phyloP scores from a whole-genome alignment of 2,329 filamentous ascomycete genomes.

The Colletotrichum sp. region DNA sequence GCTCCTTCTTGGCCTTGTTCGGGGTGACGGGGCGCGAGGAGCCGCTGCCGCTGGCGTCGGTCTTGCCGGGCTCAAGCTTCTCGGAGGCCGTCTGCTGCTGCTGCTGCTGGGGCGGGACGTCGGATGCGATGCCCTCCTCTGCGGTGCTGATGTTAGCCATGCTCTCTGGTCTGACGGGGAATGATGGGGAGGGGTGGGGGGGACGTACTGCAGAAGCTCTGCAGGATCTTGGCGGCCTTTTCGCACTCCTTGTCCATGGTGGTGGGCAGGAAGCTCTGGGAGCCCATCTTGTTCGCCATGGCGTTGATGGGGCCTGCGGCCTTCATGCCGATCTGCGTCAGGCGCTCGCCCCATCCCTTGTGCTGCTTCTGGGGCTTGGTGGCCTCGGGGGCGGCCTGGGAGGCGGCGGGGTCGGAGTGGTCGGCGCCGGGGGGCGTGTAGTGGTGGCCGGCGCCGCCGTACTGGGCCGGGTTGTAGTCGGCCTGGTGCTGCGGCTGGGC shows the following conservation, averaged over 20 bases:
- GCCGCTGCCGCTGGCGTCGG: neutral
- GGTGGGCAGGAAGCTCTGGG: constrained; percentile 85
- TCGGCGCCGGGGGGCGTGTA: constrained; percentile 3
- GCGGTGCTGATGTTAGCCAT: neutral
- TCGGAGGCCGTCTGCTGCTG: constrained; percentile 19
- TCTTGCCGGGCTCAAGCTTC: constrained; percentile 22
- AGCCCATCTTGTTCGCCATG: constrained; percentile 81
- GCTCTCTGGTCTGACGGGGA: constrained; percentile 3
- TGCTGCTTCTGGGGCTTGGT: constrained; percentile 13
- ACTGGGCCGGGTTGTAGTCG: constrained; percentile 16
- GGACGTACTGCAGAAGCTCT: constrained; percentile 80
- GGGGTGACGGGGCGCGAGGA: constrained; percentile 23
- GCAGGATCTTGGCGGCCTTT: constrained; percentile 84
- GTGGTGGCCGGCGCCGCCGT: constrained; percentile 12
- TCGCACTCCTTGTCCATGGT: constrained; percentile 88
- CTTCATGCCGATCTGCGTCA: constrained; percentile 40
- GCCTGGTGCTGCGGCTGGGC: constrained; percentile 4
- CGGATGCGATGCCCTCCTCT: constrained; percentile 59
- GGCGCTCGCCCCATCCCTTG: constrained; percentile 13
- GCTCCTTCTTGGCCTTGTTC: constrained; percentile 35
- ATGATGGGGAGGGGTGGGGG: too few relatives aligned
- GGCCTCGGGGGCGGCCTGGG: neutral
- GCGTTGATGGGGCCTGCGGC: constrained; percentile 78
- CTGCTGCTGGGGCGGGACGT: constrained; percentile 32
- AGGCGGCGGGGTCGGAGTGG: constrained; percentile 1